Evolutionary conservation across 179 eudicot species (phyloP), one percentile per base, ranked within the genome.

Genomic region (Gypsophila paniculata): DNA sequence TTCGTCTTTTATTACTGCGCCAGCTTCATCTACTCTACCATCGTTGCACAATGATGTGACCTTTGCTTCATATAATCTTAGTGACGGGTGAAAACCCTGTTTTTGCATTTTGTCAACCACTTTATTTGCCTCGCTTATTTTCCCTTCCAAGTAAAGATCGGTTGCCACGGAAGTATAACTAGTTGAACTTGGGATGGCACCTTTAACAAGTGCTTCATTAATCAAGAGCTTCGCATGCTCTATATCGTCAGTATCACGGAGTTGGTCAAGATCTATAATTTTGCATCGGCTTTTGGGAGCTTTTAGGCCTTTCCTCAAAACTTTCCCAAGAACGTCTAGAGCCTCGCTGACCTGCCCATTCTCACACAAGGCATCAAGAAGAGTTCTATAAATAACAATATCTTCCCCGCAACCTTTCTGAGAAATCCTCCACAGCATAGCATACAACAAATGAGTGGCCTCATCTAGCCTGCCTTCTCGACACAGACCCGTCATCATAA

Each of bases 341-440:
- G 97, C 97, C 83, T 89, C 86, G 13, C 79, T 78, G 4, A 82
- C 81, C 69, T 84, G 80, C 67, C 88, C 89, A 72, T 82, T 75
- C 63, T 91, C 92, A 64, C 89, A 83, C 59, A 94, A 79, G 71
- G 85, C 72, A 80, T 89, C 85, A 69, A 94, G 79, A 6, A 94
- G 84, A 38, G 76, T 90, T 75, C 89, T 78, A 72, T 91, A 94
- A 38, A 91, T 80, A 17, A 83, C 85, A 22, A 89, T 81, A 82
- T 91, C 97, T 52, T 74, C 96, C 53, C 94, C 99, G 64, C 93
- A 85, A 48, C 97, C 99, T 80, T 91, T 94, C 59, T 81, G 87
- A 63, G 97, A 91, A 74, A 88, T 85, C 78, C 89, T 82, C 99
- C 97, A 91, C 54, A 91, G 83, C 97, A 91, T 91, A 48, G 91